phyloP scores from a whole-genome alignment of 805 yeast genomes.

The Saturnispora sekii region DNA sequence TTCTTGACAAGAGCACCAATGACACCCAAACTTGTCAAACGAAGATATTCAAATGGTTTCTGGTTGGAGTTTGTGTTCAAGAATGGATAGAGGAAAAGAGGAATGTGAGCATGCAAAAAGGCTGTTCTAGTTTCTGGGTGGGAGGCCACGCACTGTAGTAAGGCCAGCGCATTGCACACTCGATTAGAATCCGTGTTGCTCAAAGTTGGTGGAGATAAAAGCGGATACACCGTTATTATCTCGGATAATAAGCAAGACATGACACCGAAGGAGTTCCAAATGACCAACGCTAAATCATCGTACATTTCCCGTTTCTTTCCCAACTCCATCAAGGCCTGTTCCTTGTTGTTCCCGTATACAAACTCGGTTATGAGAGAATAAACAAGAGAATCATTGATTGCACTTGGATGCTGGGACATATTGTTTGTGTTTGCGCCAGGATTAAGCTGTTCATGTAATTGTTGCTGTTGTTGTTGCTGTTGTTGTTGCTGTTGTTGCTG shows the following conservation, averaged over 20 bases:
- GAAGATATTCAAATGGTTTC: constrained; percentile 85
- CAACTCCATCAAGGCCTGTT: constrained; percentile 82
- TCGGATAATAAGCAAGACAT: constrained; percentile 89
- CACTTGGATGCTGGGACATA: constrained; percentile 19
- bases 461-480: constrained; percentile 7
- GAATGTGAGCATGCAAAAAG: constrained; percentile 83
- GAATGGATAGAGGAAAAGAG: constrained; percentile 87
- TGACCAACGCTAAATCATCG: constrained; percentile 83
- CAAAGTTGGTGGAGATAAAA: constrained; percentile 75
- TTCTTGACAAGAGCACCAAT: constrained; percentile 95
- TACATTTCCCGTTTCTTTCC: constrained; percentile 93
- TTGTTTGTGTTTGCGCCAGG: no score
- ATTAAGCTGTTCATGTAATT: not conserved
- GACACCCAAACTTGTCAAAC: constrained; percentile 90
- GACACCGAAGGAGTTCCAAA: constrained; percentile 96
- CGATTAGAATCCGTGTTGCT: constrained; percentile 83
- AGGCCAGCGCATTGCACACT: constrained; percentile 91
- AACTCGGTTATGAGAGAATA: constrained; percentile 85
- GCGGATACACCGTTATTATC: constrained; percentile 82
- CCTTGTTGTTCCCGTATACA: constrained; percentile 84
- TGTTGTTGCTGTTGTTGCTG: constrained; percentile 2
- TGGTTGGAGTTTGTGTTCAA: constrained; percentile 86
- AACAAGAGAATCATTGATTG: constrained; percentile 69
- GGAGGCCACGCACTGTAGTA: constrained; percentile 93
- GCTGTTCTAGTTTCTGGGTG: constrained; percentile 82